Evolutionary conservation across 2,329 filamentous ascomycete genomes (phyloP), one percentile per base, ranked within the genome.

Genomic region (Blumeriella jaapii): DNA sequence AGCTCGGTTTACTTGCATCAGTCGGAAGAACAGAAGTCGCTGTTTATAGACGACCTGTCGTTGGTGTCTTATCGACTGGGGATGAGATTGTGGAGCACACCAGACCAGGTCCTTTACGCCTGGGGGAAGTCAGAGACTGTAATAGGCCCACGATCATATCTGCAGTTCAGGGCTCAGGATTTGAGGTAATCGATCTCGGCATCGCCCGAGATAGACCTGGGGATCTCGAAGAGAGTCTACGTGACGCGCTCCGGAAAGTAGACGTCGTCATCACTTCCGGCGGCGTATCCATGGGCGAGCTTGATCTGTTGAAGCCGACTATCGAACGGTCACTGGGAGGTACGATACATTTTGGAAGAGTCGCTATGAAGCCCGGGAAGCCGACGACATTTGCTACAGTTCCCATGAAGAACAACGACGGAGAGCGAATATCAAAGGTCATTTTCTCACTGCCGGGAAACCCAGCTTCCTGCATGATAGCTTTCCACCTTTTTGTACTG

Each of bases 361-460:
- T 98, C 2, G 74, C 80, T 36, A 96, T 98, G 91, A 98, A 98
- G 63, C 91, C 91, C 0, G 91, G 91, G 4, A 98, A 96, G 60
- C 91, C 91, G 2, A 95, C 87, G 0, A 98, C 91, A 0, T 98
- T 98, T 57, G 91, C 91, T 2, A 95, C 85, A 0, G 71, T 96
- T 0, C 78, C 83, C 1, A 64, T 71, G 24, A 78, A 77, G 57
- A 64, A 72, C 40, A 69, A 71, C 42, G 54, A 51, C 2, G 73
- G 76, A 13, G 63, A 71, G 25, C 68, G 76, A 29, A 59, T 74
- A 15, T 63, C 62, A 1, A 86, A 82, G 54, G 68, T 79, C 39
- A 74, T 98, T 46, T 98, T 98, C 61, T 83, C 84, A 0, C 68
- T 98, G 0, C 91, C 91, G 0, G 91, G 91, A 0, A 98, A 98